These are phyloP conservation scores for Starmerella apicola DNA, from an alignment of 805 yeast genomes.

Conservation along the genomic window DNA sequence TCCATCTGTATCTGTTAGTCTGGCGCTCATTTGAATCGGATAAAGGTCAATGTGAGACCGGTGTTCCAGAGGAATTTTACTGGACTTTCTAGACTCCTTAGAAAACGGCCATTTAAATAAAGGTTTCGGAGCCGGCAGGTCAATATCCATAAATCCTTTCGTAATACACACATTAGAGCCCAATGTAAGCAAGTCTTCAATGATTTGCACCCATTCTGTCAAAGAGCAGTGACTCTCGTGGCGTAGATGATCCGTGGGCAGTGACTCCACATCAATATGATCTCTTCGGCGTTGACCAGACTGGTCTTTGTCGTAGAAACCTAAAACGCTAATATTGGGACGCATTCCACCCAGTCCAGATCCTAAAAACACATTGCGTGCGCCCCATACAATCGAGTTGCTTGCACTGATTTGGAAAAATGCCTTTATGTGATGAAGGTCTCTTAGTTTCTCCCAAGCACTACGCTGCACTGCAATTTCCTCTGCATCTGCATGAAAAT, in stretches of 20 bases:
- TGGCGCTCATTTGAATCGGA: constrained; percentile 94
- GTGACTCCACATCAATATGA: constrained; percentile 29
- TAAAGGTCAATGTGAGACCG: constrained; percentile 56
- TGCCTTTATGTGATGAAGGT: constrained; percentile 68
- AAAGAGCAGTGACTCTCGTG: constrained; percentile 57
- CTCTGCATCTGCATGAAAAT: constrained; percentile 49
- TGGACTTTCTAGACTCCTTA: neutral
- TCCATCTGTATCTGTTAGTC: constrained; percentile 53
- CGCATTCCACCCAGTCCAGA: constrained; percentile 98
- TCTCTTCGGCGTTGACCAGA: constrained; percentile 17
- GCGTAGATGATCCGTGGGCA: constrained; percentile 73
- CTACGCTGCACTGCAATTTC: constrained; percentile 61
- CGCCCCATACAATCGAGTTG: constrained; percentile 87
- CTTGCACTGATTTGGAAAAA: constrained; percentile 88
- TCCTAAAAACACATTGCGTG: constrained; percentile 78
- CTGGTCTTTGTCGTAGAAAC: constrained; percentile 56
- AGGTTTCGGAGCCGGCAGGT: constrained; percentile 39
- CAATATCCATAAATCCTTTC: constrained; percentile 60
- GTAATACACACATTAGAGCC: constrained; percentile 90
- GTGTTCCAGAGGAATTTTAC: neutral
- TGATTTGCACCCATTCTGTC: constrained; percentile 79
- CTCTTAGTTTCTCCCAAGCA: constrained; percentile 79
- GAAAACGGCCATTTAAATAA: constrained; percentile 13
- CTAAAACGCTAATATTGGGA: constrained; percentile 87
- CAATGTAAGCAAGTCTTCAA: constrained; percentile 81